Evolutionary conservation across 768 basidiomycete genomes (phyloP), one percentile per base, ranked within the genome.

Genomic region (Hericium erinaceus): DNA sequence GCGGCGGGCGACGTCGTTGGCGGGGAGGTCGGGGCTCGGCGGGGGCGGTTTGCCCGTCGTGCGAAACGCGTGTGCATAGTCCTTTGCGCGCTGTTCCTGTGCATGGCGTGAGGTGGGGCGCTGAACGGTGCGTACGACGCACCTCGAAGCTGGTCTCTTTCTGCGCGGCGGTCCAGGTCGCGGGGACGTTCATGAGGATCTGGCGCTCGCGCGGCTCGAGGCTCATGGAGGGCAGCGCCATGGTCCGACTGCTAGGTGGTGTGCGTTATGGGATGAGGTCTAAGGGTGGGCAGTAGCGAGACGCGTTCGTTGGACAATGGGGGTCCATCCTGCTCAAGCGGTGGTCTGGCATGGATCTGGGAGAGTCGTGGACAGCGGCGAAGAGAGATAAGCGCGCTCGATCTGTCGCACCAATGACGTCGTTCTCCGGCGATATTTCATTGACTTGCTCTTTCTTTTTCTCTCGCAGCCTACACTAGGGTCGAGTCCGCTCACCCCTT

Each of bases 1-100:
- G 11, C 67, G 60, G 9, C 83, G 78, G 39, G 73, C 73, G n/a
- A 57, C 63, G 2, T 74, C 70, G 18, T 72, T 73, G n/a, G 72
- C 67, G 0, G 84, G 84, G 3, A 73, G 66, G 54, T 70, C 72
- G 0, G 82, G 79, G 39, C 73, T 74, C 9, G 82, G 80, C 15
- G 54, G 63, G 3, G 84, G 84, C 4, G 78, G 74, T 41, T 69
- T 64, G 15, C 78, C 75, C 0, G 80, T 80, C 0, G 74, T 60
- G 28, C 61, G 65, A 62, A 80, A 84, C 0, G 79, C 74, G 20
- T 67, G 68, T 28, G 82, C 60, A 61, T 86, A 86, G 64, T 84
- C 83, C 39, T 75, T 70, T 9, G 16, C 16, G 49, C 49, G 49
- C 49, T 26, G 15, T 51, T 51, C 49, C 49, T 51, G 49, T 13